phyloP scores from a whole-genome alignment of 257 asterid genomes.

The Solanum piurae region DNA sequence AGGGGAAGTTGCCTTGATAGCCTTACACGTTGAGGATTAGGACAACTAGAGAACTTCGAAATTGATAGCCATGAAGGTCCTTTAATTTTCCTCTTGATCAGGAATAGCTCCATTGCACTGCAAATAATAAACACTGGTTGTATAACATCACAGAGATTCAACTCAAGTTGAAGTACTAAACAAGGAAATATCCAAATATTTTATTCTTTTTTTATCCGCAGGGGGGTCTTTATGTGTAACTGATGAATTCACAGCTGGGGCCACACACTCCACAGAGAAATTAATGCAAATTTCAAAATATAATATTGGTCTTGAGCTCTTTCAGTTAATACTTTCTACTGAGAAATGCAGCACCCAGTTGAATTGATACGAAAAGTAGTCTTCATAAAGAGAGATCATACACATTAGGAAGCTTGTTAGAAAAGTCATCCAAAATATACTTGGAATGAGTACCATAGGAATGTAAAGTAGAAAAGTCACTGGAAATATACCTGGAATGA shows the following conservation, averaged over 20 bases:
- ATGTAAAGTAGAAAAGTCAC: constrained; percentile 1
- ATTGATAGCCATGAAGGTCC: constrained; percentile 97
- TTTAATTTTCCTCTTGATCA: constrained; percentile 74
- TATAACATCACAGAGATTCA: neutral
- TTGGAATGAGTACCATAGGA: constrained; percentile 65
- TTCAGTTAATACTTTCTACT: neutral
- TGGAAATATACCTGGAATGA: constrained; percentile 58
- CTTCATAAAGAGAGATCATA: neutral
- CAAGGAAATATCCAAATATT: neutral
- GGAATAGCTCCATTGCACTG: constrained; percentile 86
- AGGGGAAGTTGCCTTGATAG: constrained; percentile 2
- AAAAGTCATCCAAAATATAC: constrained; percentile 23
- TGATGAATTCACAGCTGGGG: neutral
- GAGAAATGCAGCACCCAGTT: neutral
- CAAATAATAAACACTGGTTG: constrained; percentile 7
- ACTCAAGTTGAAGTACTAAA: neutral
- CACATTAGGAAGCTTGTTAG: neutral
- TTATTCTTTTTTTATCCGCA: neutral
- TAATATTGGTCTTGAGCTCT: neutral
- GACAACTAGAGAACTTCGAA: constrained; percentile 57
- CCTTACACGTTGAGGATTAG: constrained; percentile 60
- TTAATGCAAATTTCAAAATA: neutral
- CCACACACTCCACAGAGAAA: neutral
- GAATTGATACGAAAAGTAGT: neutral
- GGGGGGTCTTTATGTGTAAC: neutral